Percentiles rank a stretch among this genome's conserved stretches.
These are phyloP conservation scores for Angophora floribunda DNA, from an alignment of 345 rosid species.

Conservation along the genomic window DNA sequence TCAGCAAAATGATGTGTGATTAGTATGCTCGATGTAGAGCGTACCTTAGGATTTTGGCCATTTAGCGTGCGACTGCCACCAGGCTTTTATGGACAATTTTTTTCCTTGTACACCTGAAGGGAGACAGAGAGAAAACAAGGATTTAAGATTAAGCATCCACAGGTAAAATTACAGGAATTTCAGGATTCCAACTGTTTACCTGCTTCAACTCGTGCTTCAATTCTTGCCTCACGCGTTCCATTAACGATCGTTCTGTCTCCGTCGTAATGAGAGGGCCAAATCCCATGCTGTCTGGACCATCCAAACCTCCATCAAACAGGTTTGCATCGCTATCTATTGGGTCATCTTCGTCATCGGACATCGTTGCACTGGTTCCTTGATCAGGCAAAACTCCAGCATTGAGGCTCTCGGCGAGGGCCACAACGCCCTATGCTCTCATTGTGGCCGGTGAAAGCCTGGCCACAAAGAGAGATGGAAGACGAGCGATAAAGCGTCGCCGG, in stretches of 20 bases:
- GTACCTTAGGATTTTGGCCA: constrained; percentile 96
- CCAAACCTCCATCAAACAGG: constrained; percentile 71
- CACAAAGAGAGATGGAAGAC: too few relatives aligned
- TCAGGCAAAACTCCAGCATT: constrained; percentile 81
- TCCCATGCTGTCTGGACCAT: constrained; percentile 58
- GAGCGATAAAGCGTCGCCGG: too few relatives aligned
- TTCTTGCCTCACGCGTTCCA: constrained; percentile 96
- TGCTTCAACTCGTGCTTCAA: constrained; percentile 89
- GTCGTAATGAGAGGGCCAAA: constrained; percentile 92
- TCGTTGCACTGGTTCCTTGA: constrained; percentile 89
- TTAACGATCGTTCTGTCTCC: constrained; percentile 83
- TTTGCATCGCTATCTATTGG: constrained; percentile 79
- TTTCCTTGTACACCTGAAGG: constrained; percentile 84
- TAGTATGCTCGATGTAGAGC: background rate
- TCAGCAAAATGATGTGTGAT: background rate
- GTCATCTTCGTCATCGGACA: constrained; percentile 97
- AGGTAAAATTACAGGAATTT: background rate
- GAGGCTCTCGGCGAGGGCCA: background rate
- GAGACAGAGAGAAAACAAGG: background rate
- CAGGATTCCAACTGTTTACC: constrained; percentile 17
- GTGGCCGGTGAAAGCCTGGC: too few relatives aligned
- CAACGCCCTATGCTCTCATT: too few relatives aligned
- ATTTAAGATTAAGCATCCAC: background rate
- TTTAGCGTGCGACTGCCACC: constrained; percentile 97
- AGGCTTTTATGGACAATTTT: constrained; percentile 72